Evolutionary conservation across 83 land plant species (phyloP), one percentile per base, ranked within the genome.

Genomic region (Picea abies): DNA sequence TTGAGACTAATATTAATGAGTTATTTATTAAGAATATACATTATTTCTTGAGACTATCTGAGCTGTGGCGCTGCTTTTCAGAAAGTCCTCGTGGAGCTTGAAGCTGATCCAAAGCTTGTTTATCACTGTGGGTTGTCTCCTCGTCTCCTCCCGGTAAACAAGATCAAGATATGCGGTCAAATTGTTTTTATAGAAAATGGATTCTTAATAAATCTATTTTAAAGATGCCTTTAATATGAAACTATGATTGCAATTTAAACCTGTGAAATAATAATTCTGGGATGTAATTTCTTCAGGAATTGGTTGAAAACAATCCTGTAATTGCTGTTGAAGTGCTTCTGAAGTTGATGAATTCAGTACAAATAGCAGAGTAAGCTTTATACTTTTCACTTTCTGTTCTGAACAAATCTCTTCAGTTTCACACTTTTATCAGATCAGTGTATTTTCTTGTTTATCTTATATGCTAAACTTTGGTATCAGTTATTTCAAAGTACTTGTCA

Each of bases 61-160:
- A 73, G 56, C 22, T 20, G 25, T 44, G 15, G 11, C 41, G 5
- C 25, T 73, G 25, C 77, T 78, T 75, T 86, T 67, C 92, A 97
- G 99, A 89, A 90, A 93, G 91, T 97, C 1, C 76, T 91, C 67
- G 37, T 86, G 83, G 99, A 96, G 91, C 89, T 97, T 73, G 92
- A 88, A 41, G 95, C 96, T 73, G 98, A 97, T 52, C 95, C 95
- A 63, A 97, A 97, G 87, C 94, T 97, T 79, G 99, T 96, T 25
- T 97, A 97, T 85, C 98, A 96, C 78, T 97, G 99, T 91, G 99
- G 99, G 60, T 83, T 97, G 73, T 94, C 97, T 32, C 98, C 99
- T 16, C 81, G 89, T 44, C 91, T 96, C 69, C 84, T 97, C n/a
- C 98, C 98, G 14, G 99, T 97, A 90, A 82, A 96, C 79, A 44